Base-by-base conservation (phyloP, 345 rosid genomes). In the Eutrema japonicum region DNA sequence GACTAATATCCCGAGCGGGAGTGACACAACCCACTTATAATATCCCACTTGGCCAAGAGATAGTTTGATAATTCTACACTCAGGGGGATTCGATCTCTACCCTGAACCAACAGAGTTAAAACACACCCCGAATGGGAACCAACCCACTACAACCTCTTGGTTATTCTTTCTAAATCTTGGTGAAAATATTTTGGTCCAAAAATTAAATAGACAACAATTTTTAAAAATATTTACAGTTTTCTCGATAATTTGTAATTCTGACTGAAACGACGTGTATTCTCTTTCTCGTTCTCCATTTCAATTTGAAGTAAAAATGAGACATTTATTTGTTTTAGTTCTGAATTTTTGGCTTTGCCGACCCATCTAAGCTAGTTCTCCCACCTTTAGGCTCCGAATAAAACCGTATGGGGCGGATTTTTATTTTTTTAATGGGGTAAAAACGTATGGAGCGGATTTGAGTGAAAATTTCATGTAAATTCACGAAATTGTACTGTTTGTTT, bases 241-340 rank as follows among this genome's bases (percentile, higher is more conserved):
- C 6, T 30, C 3, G 14, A 32, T 54, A 10, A 54, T 3, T 32
- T 30, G 3, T 32, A 38, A 56, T 10, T 13, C 11, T 8, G 61
- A 13, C 61, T 35, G 46, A 58, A 58, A 58, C 32, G 32, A 60
- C 35, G 3, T 40, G 49, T 60, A 22, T 60, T 40, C 8, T 37
- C 43, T 58, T 37, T 5, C 11, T 8, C 9, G 11, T 13, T 11
- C 4, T 58, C 62, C 38, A 16, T 3, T 16, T 58, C 27, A 43
- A 38, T 3, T 5, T 38, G 64, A 58, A 10, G 2, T 40, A 13
- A 22, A 59, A 11, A 38, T 6, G 64, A 59, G 32, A 58, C 9
- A 58, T 14, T 2, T 3, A 3, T 18, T 49, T 14, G 2, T 14
- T 14, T 18, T 18, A 36, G 6, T 48, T 56, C 46, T 57, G 30